phyloP scores from a whole-genome alignment of 2,329 filamentous ascomycete species.

The Microdochium trichocladiopsis region DNA sequence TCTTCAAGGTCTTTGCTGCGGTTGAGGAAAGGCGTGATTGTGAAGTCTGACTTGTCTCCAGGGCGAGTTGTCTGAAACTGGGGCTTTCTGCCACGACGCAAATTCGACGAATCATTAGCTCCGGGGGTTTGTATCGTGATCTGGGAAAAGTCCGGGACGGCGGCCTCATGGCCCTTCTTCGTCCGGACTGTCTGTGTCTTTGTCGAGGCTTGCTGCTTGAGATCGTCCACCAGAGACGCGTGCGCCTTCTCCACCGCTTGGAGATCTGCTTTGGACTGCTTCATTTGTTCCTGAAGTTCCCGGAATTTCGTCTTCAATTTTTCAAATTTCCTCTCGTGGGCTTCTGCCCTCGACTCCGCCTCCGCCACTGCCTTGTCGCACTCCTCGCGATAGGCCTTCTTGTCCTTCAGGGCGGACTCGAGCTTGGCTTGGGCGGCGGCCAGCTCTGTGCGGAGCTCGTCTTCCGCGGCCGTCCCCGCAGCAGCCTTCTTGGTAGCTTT shows the following conservation, averaged over 20 bases:
- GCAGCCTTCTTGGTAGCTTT: constrained; percentile 17
- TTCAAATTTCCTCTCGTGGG: constrained; percentile 64
- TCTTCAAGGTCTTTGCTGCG: constrained; percentile 46
- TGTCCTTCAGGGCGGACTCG: constrained; percentile 34
- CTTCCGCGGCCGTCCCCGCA: constrained; percentile 8
- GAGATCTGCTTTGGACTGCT: constrained; percentile 46
- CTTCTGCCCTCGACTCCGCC: constrained; percentile 53
- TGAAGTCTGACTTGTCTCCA: constrained; percentile 87
- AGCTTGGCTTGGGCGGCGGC: constrained; percentile 21
- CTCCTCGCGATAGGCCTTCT: constrained; percentile 35
- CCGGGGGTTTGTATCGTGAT: constrained; percentile 39
- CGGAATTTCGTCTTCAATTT: constrained; percentile 64
- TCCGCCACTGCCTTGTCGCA: constrained; percentile 50
- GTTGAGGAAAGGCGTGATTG: constrained; percentile 89
- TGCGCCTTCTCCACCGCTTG: constrained; percentile 28
- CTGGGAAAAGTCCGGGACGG: constrained; percentile 32
- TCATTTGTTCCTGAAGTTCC: constrained; percentile 65
- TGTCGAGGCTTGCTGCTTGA: constrained; percentile 19
- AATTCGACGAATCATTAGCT: constrained; percentile 24
- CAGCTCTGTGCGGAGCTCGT: constrained; percentile 20
- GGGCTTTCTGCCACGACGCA: constrained; percentile 43
- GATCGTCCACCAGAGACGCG: constrained; percentile 24
- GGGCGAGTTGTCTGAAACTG: constrained; percentile 50
- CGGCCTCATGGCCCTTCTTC: constrained; percentile 36
- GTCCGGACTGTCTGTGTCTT: constrained; percentile 34